Base-by-base conservation (phyloP, 2,329 filamentous ascomycete species). In the Bipolaris victoriae region DNA sequence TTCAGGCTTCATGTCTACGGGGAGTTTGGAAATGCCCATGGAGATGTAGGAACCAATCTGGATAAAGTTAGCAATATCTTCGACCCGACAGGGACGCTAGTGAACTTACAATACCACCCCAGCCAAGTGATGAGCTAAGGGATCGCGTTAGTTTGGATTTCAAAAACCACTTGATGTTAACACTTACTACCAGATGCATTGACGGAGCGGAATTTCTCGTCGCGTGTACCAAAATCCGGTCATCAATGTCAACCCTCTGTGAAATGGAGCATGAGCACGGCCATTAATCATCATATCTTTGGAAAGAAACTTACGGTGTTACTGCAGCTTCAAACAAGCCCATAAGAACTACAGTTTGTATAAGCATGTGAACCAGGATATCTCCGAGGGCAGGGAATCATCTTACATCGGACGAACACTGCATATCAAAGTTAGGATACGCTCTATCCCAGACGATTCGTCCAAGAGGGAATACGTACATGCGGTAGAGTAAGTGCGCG, bases 221-320 rank as follows among this genome's bases (percentile, higher is more conserved):
- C 86, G 79, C 0, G 85, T 88, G 62, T 88, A 86, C 82, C 85
- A 90, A 85, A 88, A 88, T 16, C 81, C 81, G 0, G 86, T 88
- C 26, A 89, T 85, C 2, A 89, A 72, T 79, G 88, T 86, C 58
- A 88, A 88, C 0, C 81, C 82, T 26, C 24, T 26, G 6, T 24
- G 24, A 26, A 7, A 26, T 26, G 2, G 24, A 26, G 24, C 24
- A 26, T 26, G 24, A 26, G 7, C 7, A 26, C 6, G 1, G 24
- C 24, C 7, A 7, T 26, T 7, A 26, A 26, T 26, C 24, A 26
- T 7, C 24, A 1, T 7, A 7, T 26, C 7, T 26, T 26, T 7
- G 7, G 6, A 26, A 26, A 26, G 24, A 26, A 26, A 26, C 24
- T 26, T 26, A 26, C 1, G 86, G 86, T 13, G 64, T 67, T 1